Base-by-base conservation (phyloP, 192 early-diverging fungal genomes). In the Coemansia sp. region DNA sequence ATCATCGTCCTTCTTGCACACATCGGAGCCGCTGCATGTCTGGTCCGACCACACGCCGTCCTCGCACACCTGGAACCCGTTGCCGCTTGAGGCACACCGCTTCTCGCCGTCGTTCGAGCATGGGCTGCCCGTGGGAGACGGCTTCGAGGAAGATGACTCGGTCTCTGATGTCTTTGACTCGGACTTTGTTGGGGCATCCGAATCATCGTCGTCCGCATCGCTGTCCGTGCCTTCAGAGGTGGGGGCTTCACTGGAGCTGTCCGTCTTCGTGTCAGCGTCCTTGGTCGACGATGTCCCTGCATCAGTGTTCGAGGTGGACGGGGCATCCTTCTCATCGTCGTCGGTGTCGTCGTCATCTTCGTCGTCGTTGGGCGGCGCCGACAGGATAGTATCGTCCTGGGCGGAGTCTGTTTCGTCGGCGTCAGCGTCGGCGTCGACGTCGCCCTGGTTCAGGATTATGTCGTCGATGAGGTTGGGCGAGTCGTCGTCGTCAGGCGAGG, bases 21-120 rank as follows among this genome's bases (percentile, higher is more conserved):
- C 54, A 11, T 61, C 20, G 20, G 44, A 36, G 26, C 46, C 44
- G 40, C 34, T 47, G 34, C 62, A 65, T 23, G 46, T 51, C 27
- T 65, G 62, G 44, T 52, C 30, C 1, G 47, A 38, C 68, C 68
- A 64, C 38, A 48, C 43, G 14, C 52, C 53, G 29, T 64, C 40
- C 30, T 43, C 7, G 40, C 60, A 72, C 40, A 44, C 36, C 52
- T 60, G 56, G 44, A 54, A 65, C 1, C 37, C 45, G 51, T 16
- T 36, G 4, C 23, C 13, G 19, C 20, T 28, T 12, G 51, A 13
- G 18, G 48, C 33, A 38, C 61, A 65, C 33, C 33, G 56, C 41
- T 61, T 60, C 19, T 38, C 53, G 29, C 48, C 45, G n/a, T 56
- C 35, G 16, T 32, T 52, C 23, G 35, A 26, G 50, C 62, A 72